Percentiles rank a stretch among this genome's conserved stretches.
These are phyloP conservation scores for Colletotrichum melonis DNA, from an alignment of 2,329 filamentous ascomycete genomes.

Conservation along the genomic window DNA sequence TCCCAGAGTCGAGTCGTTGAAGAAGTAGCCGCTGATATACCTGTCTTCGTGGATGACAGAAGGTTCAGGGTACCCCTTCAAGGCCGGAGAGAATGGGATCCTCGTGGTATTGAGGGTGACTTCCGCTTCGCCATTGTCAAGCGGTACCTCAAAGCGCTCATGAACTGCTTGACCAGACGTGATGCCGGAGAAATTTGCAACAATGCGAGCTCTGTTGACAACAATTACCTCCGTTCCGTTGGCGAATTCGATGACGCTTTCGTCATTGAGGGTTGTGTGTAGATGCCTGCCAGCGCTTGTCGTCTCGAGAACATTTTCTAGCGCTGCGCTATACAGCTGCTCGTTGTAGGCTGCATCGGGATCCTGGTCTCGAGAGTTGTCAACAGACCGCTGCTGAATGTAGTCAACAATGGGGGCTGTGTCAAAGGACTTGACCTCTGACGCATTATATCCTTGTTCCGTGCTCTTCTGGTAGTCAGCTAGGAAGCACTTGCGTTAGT, in stretches of 20 bases:
- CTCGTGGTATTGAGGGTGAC: neutral
- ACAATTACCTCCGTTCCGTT: conserved; percentile 25
- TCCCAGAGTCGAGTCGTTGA: neutral
- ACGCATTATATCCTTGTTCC: conserved; percentile 13
- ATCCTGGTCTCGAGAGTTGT: conserved; percentile 35
- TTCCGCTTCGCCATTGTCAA: neutral
- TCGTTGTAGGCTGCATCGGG: conserved; percentile 37
- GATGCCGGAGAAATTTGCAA: conserved; percentile 28
- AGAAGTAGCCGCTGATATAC: conserved; percentile 32
- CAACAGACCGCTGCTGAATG: conserved; percentile 32
- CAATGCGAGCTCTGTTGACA: conserved; percentile 25
- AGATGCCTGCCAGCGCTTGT: neutral
- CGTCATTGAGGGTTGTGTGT: conserved; percentile 25
- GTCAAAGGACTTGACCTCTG: conserved; percentile 23
- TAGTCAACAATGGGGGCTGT: conserved; percentile 11
- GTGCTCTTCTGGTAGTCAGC: conserved; percentile 31
- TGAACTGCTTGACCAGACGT: conserved; percentile 26
- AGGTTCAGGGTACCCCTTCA: conserved; percentile 28
- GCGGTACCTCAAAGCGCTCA: conserved; percentile 25
- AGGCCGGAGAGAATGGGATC: neutral
- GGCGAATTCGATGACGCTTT: conserved; percentile 32
- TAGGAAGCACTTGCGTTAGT: neutral
- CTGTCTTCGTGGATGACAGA: conserved; percentile 21
- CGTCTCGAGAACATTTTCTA: conserved; percentile 10
- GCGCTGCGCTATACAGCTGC: conserved; percentile 25